Evolutionary conservation across 768 basidiomycete genomes (phyloP), one percentile per base, ranked within the genome.

Genomic region (Phanerochaete sordida): DNA sequence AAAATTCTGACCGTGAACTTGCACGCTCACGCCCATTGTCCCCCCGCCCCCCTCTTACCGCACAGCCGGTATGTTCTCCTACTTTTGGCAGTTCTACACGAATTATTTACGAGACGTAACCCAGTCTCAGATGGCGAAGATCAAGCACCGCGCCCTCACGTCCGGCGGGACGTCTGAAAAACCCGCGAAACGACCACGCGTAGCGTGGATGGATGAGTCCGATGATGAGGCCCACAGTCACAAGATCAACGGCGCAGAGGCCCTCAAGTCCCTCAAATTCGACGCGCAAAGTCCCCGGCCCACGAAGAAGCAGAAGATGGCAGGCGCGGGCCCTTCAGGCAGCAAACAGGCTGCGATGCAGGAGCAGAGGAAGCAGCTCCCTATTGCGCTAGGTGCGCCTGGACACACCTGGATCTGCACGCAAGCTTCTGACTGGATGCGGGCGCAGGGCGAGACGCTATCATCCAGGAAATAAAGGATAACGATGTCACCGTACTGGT

Each of bases 401-500:
- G 31, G 28, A 33, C 28, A 48, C 35, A 28, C 13, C 39, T 26
- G 13, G 37, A 37, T 43, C 57, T 12, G 45, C 9, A 44, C 2
- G 9, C 51, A 33, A 23, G 16, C 37, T 27, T n/a, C 57, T 39
- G 28, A 35, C n/a, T 39, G 33, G 56, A 31, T 48, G 43, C 23
- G 3, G 61, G 45, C 23, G 56, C 64, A 93, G 93, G 91, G 58
- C 85, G 81, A 69, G 88, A 91, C 24, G 85, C 87, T 28, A 79
- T 96, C 28, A 74, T 93, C 28, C 79, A 83, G 59, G 87, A 87
- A 71, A 86, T 96, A 54, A 73, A 75, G 30, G 81, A 85, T 63
- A 88, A 92, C 77, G 90, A 94, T 70, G 88, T 93, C 7, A 91
- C 88, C 1, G 85, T 98, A 46, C 82, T 99, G 9, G 81, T 99